Conservation (phyloP, 1,284 basidiomycete species). For the Sporisorium graminicola region DNA sequence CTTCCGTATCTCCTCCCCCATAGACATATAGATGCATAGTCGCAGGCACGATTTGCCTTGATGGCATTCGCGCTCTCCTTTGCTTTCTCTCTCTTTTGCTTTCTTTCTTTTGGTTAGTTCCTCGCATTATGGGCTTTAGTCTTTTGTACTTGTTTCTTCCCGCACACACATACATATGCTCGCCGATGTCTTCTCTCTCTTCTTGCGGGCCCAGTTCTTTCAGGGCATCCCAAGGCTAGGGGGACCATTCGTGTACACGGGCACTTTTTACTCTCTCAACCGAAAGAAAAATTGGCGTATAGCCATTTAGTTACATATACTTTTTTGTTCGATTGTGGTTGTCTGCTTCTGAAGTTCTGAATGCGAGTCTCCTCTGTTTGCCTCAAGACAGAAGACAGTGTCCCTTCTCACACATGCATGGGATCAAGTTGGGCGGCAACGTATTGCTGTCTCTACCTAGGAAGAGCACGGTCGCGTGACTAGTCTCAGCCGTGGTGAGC, state of each 20-base stretch:
- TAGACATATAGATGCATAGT: slow-evolving; percentile 28
- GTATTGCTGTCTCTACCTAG: too few relatives aligned
- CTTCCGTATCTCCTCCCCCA: neutral
- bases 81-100: slow-evolving; percentile 14
- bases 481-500: too few relatives aligned
- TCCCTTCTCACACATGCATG: neutral
- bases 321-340: slow-evolving; percentile 2
- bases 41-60: slow-evolving; percentile 22
- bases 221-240: slow-evolving; percentile 16
- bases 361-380: neutral
- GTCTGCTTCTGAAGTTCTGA: neutral
- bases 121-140: slow-evolving; percentile 42
- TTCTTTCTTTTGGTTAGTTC: slow-evolving; percentile 18
- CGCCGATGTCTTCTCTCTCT: slow-evolving; percentile 49
- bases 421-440: neutral
- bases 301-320: slow-evolving; percentile 11
- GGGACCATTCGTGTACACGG: slow-evolving; percentile 56
- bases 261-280: slow-evolving; percentile 12
- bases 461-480: too few relatives aligned
- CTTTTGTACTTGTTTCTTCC: slow-evolving; percentile 16
- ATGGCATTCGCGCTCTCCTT: slow-evolving; percentile 14
- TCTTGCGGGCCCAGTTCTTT: slow-evolving; percentile 17
- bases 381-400: neutral
- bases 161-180: slow-evolving; percentile 26
- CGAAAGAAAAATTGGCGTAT: slow-evolving; percentile 25